Evolutionary conservation across 1,284 basidiomycete genomes (phyloP), one percentile per base, ranked within the genome.

Genomic region (Nidula niveotomentosa): DNA sequence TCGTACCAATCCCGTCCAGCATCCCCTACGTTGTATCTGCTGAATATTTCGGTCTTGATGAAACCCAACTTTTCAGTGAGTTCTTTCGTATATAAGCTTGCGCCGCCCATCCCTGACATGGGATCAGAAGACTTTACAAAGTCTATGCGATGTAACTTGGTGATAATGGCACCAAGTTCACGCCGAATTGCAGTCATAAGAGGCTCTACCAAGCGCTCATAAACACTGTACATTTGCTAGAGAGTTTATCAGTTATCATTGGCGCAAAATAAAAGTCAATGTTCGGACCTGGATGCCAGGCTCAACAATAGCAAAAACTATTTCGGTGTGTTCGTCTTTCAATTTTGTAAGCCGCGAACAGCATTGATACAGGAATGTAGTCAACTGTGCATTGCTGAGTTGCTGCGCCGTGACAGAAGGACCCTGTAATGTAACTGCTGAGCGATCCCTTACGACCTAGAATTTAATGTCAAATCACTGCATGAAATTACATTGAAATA

Each of bases 31-130:
- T 74, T 77, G 69, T 89, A 91, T 58, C 84, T 83, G 48, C 75
- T 81, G 12, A 96, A 69, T 13, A 97, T 70, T 64, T 95, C 92
- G 13, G 73, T 70, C 67, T 91, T 90, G 58, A 96, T 76, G 66
- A 91, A 94, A 2, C 77, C 73, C 49, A 98, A 75, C 72, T 94
- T 96, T 58, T 95, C 93, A 13, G 86, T 82, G 55, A 97, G 76
- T 58, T 96, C 94, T 65, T 91, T 91, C 84, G 96, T 91, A 70
- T 96, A 97, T 10, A 86, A 73, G 67, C 90, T 94, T 9, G 90
- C 77, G 4, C 88, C 85, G 17, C 84, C 84, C 70, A 86, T 84
- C 6, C 84, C 83, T 43, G 79, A 70, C 66, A 79, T 74, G 2
- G 83, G 78, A 62, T 93, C 90, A 10, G 83, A 72, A 13, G 83